Evolutionary conservation across 108 stramenopile species (phyloP).

Genomic region (Chaetoceros tenuissimus): DNA sequence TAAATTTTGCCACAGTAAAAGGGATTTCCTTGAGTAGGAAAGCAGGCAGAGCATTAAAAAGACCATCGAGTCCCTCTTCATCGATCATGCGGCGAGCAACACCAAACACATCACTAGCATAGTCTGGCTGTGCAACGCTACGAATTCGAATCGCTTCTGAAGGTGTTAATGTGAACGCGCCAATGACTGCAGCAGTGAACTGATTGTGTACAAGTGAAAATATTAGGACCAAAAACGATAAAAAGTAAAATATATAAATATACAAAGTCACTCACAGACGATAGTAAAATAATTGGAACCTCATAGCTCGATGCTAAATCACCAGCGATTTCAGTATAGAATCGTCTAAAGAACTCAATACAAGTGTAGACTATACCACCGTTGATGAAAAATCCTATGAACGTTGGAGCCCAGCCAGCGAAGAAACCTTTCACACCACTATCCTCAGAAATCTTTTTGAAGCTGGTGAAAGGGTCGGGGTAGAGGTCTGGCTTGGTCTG

Average conservation of each 20-base stretch:
- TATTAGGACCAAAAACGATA: neutral
- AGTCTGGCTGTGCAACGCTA: constrained; percentile 56
- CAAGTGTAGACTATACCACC: constrained; percentile 58
- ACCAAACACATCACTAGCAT: constrained; percentile 41
- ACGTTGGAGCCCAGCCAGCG: constrained; percentile 77
- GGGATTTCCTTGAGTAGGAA: constrained; percentile 44
- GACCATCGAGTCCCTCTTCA: constrained; percentile 46
- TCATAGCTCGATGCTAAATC: constrained; percentile 20
- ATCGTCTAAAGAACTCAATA: constrained; percentile 64
- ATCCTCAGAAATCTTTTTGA: constrained; percentile 46
- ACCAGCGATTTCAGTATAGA: constrained; percentile 17
- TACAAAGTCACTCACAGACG: constrained; percentile 9
- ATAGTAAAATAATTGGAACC: constrained; percentile 35
- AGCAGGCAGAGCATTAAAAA: constrained; percentile 54
- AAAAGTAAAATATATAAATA: neutral
- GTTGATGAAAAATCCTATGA: constrained; percentile 69
- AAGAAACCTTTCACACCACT: constrained; percentile 55
- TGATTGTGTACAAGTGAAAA: neutral
- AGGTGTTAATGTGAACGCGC: constrained; percentile 49
- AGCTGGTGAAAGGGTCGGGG: constrained; percentile 36
- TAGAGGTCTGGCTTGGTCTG: constrained; percentile 75
- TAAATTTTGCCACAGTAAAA: constrained; percentile 47
- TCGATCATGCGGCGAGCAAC: constrained; percentile 36
- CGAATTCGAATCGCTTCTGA: constrained; percentile 67
- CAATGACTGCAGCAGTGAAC: constrained; percentile 30